A percentile compares a stretch with the other conserved stretches of the same genome.
phyloP scores from a whole-genome alignment of 257 asterid species.

The Petrea volubilis region DNA sequence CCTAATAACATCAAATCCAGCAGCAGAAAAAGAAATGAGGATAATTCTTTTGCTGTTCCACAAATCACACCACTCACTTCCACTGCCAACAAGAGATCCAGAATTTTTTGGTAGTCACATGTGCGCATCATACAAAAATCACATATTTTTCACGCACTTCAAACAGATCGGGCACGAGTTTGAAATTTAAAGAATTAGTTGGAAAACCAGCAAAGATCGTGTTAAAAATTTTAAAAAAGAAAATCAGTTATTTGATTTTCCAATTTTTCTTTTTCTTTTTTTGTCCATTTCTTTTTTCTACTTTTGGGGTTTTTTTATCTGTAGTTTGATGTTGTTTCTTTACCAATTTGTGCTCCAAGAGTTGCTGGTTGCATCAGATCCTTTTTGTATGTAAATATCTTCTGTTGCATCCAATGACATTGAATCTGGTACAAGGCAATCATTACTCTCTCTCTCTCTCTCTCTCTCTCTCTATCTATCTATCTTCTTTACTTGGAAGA shows the following conservation, averaged over 20 bases:
- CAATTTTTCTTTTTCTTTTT: not conserved
- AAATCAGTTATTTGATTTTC: conserved; percentile 4
- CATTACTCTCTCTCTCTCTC: not conserved
- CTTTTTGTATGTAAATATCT: conserved; percentile 36
- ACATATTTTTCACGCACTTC: too few relatives aligned
- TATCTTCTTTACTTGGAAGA: not conserved
- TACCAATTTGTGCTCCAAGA: not conserved
- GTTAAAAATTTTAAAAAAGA: too few relatives aligned
- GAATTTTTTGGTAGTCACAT: conserved; percentile 46
- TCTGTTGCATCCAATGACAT: conserved; percentile 8
- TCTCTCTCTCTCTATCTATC: not conserved
- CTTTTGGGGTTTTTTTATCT: not conserved
- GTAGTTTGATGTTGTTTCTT: not conserved
- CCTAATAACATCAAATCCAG: conserved; percentile 31
- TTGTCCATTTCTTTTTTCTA: not conserved
- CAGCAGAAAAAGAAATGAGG: conserved; percentile 57
- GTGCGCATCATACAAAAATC: not conserved
- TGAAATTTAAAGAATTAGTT: too few relatives aligned
- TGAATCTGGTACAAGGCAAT: not conserved
- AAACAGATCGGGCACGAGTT: too few relatives aligned
- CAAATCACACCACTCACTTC: conserved; percentile 64
- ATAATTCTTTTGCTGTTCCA: conserved; percentile 73
- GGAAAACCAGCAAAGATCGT: too few relatives aligned
- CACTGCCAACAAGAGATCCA: conserved; percentile 47
- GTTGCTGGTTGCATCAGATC: conserved; percentile 20